Evolutionary conservation across 352 stramenopile genomes (phyloP), one percentile per base, ranked within the genome.

Genomic region (Phytophthora sp.): DNA sequence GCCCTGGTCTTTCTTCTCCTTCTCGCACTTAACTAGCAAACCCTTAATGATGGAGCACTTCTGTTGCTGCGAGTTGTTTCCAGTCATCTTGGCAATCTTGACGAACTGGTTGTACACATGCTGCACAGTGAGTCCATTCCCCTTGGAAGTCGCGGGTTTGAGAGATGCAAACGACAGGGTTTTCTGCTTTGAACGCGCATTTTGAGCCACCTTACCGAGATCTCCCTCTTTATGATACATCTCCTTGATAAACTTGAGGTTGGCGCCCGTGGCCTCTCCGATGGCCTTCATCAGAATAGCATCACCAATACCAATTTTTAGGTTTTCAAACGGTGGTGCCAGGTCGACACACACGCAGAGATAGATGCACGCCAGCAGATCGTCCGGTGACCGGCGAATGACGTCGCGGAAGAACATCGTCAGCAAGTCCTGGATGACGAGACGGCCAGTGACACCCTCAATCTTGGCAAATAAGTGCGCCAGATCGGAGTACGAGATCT

Each of bases 241-340:
- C 29, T 97, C 82, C 71, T 99, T 98, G 65, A 99, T 95, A 49
- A 97, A 94, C 51, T 90, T 91, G 16, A 87, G 74, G 51, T 90
- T 94, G 18, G 88, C 96, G 7, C 96, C 97, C 1, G 89, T 98
- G 0, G 95, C 96, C 69, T 98, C 88, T 11, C 85, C 91, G 54
- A 99, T 98, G 3, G 97, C 94, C 76, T 99, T 99, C 72, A 98
- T 98, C 16, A 99, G 73, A 57, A 99, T 97, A 4, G 94, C 89
- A 67, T 99, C 97, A 26, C 98, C 98, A 49, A 99, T 98, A 16
- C 98, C 98, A 24, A 99, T 94, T 78, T 99, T 98, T 7, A 99
- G 77, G 73, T 98, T 98, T 66, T 99, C 92, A 59, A 98, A 99
- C 24, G 95, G 88, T 2, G 97, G 97, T 18, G 97, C 96, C 3